These are phyloP conservation scores for Spergularia marina DNA, from an alignment of 148 eudicot genomes.

Conservation along the genomic window DNA sequence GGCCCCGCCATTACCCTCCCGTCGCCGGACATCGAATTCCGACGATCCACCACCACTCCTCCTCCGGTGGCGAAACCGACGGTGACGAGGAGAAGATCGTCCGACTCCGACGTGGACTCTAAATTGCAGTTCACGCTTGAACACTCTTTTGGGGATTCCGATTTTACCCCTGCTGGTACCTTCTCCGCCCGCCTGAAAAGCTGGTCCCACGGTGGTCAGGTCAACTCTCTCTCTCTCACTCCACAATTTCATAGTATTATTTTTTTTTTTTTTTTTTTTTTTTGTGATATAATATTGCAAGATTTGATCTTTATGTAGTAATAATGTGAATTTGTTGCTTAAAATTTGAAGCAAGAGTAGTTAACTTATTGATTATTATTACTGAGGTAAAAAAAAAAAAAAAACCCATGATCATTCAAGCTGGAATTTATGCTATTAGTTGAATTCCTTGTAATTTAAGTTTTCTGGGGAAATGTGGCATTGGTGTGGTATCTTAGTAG, in stretches of 20 bases:
- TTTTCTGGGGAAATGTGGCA: no score
- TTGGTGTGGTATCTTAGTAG: no score
- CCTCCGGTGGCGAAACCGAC: constrained; percentile 1
- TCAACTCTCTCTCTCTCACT: constrained; percentile 9
- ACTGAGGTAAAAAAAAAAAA: no score
- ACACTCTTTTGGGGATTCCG: constrained; percentile 84
- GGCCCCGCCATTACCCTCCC: not conserved
- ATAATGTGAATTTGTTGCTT: not conserved
- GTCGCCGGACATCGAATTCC: constrained; percentile 2
- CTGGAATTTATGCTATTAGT: no score
- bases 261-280: not conserved
- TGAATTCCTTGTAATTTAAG: no score
- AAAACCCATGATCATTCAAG: no score
- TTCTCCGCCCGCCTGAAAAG: constrained; percentile 84
- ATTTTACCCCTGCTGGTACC: constrained; percentile 68
- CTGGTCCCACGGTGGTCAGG: constrained; percentile 89
- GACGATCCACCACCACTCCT: constrained; percentile 1
- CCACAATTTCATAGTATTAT: not conserved
- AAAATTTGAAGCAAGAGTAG: not conserved
- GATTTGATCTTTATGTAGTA: not conserved
- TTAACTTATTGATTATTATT: no score
- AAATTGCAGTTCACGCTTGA: constrained; percentile 71
- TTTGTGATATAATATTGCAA: not conserved
- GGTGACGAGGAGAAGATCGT: constrained; percentile 38
- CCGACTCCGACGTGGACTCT: constrained; percentile 71